These are phyloP conservation scores for Geotrichum carabidarum DNA, from an alignment of 1,139 yeast genomes.

Conservation along the genomic window DNA sequence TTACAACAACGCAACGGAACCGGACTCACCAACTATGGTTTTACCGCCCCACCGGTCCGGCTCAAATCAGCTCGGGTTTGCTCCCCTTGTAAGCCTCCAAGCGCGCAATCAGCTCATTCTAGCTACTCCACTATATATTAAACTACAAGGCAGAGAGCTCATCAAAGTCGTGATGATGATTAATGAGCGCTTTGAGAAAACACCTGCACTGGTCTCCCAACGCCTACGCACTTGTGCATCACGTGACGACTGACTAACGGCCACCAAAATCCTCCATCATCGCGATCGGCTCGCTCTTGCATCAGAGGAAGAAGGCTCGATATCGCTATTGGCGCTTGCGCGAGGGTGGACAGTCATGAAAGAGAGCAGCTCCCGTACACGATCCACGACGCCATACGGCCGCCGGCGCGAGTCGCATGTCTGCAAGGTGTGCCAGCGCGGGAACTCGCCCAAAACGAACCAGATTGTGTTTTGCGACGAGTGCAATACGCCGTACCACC, in stretches of 20 bases:
- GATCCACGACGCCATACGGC: conserved; percentile 18
- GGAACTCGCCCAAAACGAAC: conserved; percentile 40
- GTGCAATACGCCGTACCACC: conserved; percentile 43
- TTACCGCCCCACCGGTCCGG: too few species aligned
- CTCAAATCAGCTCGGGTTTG: too few species aligned
- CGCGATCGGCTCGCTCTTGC: not conserved
- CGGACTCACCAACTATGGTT: too few species aligned
- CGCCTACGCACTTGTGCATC: not conserved
- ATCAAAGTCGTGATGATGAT: too few species aligned
- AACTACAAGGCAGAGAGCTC: too few species aligned
- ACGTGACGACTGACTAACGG: not conserved
- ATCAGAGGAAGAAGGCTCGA: not conserved
- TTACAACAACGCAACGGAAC: too few species aligned
- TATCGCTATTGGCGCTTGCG: not conserved
- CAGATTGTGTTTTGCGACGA: conserved; percentile 44
- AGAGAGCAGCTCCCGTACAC: conserved; percentile 17
- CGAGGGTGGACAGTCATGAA: conserved; percentile 5
- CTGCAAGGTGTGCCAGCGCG: conserved; percentile 42
- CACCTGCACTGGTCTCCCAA: not conserved
- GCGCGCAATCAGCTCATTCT: too few species aligned
- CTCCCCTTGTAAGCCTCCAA: too few species aligned
- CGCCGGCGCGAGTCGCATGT: conserved; percentile 34
- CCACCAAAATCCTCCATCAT: not conserved
- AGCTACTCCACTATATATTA: too few species aligned
- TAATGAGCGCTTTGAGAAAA: not conserved